Percentiles rank a stretch among this genome's conserved stretches.
phyloP scores from a whole-genome alignment of 2,329 filamentous ascomycete genomes.

The Botrytis sinoallii region DNA sequence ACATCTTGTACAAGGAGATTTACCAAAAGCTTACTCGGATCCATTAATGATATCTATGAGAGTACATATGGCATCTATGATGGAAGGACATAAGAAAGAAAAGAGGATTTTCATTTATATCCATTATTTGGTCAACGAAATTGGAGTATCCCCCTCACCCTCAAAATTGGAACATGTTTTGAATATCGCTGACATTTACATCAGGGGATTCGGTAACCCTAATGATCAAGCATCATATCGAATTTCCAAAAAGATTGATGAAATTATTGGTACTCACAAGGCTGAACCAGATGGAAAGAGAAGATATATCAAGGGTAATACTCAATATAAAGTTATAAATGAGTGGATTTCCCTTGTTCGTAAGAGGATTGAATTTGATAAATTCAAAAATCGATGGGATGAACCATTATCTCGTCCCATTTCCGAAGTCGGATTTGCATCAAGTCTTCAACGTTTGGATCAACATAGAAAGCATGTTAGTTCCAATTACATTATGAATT shows the following conservation, averaged over 20 bases:
- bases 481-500: conserved; percentile 5
- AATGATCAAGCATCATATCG: neutral
- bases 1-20: neutral
- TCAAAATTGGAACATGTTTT: neutral
- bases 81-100: neutral
- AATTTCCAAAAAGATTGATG: neutral
- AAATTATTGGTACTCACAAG: neutral
- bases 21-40: neutral
- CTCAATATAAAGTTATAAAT: neutral
- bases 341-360: neutral
- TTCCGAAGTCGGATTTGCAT: neutral
- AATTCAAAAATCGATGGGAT: neutral
- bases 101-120: conserved; percentile 4
- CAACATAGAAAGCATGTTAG: neutral
- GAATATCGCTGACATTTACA: neutral
- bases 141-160: neutral
- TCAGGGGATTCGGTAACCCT: neutral
- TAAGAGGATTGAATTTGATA: neutral
- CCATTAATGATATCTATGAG: neutral
- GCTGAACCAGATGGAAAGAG: neutral
- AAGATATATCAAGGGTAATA: neutral
- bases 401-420: neutral
- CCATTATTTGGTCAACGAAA: neutral
- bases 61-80: neutral
- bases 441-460: neutral